These are phyloP conservation scores for Monascus ruber DNA, from an alignment of 2,329 filamentous ascomycete genomes.

Conservation along the genomic window DNA sequence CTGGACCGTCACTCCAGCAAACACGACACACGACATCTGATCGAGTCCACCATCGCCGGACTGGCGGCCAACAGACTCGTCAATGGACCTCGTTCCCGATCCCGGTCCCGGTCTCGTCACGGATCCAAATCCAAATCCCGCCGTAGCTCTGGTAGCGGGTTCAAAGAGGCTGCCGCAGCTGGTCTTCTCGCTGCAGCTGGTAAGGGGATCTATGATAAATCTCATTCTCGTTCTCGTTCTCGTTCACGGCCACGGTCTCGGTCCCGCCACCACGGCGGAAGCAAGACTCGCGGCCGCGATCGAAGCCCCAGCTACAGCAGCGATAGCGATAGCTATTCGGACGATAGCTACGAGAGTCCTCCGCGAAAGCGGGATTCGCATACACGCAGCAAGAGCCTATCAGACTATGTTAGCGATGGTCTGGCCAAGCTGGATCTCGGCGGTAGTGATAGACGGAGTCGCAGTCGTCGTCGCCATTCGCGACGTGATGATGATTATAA, in stretches of 20 bases:
- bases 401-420: constrained; percentile 34
- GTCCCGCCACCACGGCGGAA: not conserved
- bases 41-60: constrained; percentile 81
- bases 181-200: constrained; percentile 37
- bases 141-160: constrained; percentile 29
- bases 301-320: constrained; percentile 43
- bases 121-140: constrained; percentile 19
- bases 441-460: constrained; percentile 1
- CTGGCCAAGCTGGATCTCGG: constrained; percentile 35
- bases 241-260: not conserved
- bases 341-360: constrained; percentile 30
- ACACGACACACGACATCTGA: constrained; percentile 66
- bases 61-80: constrained; percentile 75
- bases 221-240: constrained; percentile 29
- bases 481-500: not conserved
- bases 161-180: constrained; percentile 32
- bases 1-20: constrained; percentile 57
- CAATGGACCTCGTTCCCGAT: constrained; percentile 67
- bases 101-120: constrained; percentile 50
- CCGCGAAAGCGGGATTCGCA: constrained; percentile 34
- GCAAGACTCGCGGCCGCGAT: constrained; percentile 17
- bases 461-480: not conserved
- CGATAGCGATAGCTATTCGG: constrained; percentile 9
- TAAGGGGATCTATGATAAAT: constrained; percentile 35
- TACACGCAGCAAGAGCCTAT: constrained; percentile 36